These are phyloP conservation scores for Barnettozyma wickerhamii DNA, from an alignment of 805 yeast genomes.

Conservation along the genomic window DNA sequence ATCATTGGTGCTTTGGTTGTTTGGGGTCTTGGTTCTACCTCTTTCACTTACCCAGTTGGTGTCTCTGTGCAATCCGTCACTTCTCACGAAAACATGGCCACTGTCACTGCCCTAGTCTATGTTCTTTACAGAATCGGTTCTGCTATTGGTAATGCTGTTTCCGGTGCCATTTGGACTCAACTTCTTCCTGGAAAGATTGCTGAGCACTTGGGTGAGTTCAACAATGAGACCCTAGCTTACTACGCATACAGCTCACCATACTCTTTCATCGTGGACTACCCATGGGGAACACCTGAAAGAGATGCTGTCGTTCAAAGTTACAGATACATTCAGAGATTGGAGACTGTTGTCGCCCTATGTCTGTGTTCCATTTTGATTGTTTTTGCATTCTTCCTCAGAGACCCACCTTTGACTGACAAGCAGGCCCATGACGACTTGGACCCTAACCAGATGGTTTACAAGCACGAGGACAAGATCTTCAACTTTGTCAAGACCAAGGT, in stretches of 20 bases:
- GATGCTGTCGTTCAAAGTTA: slow-evolving; percentile 53
- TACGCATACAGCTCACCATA: slow-evolving; percentile 52
- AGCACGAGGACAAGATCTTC: slow-evolving; percentile 18
- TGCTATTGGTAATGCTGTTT: slow-evolving; percentile 57
- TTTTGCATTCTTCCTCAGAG: slow-evolving; percentile 46
- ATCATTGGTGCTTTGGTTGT: slow-evolving; percentile 62
- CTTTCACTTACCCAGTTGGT: slow-evolving; percentile 64
- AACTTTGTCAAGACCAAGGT: slow-evolving; percentile 11
- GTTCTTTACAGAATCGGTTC: slow-evolving; percentile 59
- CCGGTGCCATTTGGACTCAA: slow-evolving; percentile 76
- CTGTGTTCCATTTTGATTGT: slow-evolving; percentile 47
- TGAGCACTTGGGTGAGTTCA: slow-evolving; percentile 25
- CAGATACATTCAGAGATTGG: slow-evolving; percentile 52
- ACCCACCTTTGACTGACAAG: slow-evolving; percentile 38
- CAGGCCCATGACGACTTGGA: slow-evolving; percentile 23
- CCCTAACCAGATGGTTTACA: slow-evolving; percentile 20
- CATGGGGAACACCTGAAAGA: slow-evolving; percentile 65
- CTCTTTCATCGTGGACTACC: slow-evolving; percentile 39
- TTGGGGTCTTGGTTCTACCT: slow-evolving; percentile 67
- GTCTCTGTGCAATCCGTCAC: slow-evolving; percentile 57
- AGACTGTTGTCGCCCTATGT: slow-evolving; percentile 48
- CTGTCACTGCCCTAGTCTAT: slow-evolving; percentile 53
- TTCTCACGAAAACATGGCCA: slow-evolving; percentile 66
- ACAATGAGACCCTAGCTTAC: slow-evolving; percentile 36
- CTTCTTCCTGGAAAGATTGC: slow-evolving; percentile 39